phyloP scores from a whole-genome alignment of 108 stramenopile genomes.

The Cyclotella cryptica region DNA sequence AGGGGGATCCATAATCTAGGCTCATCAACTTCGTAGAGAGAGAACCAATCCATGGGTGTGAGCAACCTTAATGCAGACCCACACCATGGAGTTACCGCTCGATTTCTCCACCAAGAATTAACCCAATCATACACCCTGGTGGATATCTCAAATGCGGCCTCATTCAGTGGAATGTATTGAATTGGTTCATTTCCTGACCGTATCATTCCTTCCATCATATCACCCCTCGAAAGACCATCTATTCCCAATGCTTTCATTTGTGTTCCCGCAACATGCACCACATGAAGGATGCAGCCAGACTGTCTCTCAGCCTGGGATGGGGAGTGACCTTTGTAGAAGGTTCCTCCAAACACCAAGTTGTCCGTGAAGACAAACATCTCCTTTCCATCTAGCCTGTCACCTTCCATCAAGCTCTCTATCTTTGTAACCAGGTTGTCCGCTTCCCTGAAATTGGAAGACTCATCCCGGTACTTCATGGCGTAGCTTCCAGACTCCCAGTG shows the following conservation, averaged over 20 bases:
- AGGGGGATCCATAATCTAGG: constrained; percentile 20
- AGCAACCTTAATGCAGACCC: background rate
- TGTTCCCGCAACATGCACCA: too few species aligned
- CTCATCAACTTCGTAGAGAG: constrained; percentile 5
- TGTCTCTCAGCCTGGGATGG: too few species aligned
- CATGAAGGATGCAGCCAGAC: too few species aligned
- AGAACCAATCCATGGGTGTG: constrained; percentile 11
- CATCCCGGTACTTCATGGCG: background rate
- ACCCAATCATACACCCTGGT: constrained; percentile 12
- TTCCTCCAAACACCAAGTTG: constrained; percentile 44
- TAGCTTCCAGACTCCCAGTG: constrained; percentile 10
- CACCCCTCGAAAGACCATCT: constrained; percentile 49
- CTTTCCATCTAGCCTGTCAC: constrained; percentile 1
- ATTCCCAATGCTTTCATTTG: too few species aligned
- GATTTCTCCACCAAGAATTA: background rate
- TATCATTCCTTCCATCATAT: too few species aligned
- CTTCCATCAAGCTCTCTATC: constrained; percentile 2
- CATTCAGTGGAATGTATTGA: constrained; percentile 17
- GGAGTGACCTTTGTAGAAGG: constrained; percentile 13
- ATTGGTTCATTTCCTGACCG: too few species aligned
- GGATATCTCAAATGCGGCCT: background rate
- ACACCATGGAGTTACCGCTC: constrained; percentile 1
- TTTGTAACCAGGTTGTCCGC: constrained; percentile 26
- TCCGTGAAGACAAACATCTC: too few species aligned
- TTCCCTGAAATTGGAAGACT: constrained; percentile 40